Percentiles rank a stretch among this genome's conserved stretches.
These are phyloP conservation scores for Cercospora zeae-maydis DNA, from an alignment of 2,329 filamentous ascomycete species.

Conservation along the genomic window DNA sequence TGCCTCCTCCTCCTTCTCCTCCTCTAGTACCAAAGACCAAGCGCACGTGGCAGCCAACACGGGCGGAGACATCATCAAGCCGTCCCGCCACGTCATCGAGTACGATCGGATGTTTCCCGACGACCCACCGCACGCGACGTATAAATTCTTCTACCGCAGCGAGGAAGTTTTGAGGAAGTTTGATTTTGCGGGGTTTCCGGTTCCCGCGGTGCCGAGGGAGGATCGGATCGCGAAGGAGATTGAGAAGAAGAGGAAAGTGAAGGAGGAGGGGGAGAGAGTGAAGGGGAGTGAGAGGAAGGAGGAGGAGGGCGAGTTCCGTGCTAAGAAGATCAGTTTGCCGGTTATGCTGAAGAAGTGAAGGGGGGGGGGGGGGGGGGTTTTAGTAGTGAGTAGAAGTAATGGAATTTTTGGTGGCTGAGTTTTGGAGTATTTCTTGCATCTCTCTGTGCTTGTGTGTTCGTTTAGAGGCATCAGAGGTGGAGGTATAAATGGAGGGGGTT, in stretches of 20 bases:
- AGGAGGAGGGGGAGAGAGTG: background rate
- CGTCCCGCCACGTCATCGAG: background rate
- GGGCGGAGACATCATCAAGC: background rate
- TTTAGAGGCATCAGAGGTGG: background rate
- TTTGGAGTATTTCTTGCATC: too few species aligned
- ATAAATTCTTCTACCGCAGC: background rate
- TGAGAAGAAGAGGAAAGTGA: background rate
- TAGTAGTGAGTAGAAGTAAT: background rate
- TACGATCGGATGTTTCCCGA: background rate
- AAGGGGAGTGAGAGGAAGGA: background rate
- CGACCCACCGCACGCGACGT: background rate
- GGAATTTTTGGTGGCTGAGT: background rate
- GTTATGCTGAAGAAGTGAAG: background rate
- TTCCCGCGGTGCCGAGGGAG: too few species aligned
- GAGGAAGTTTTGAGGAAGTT: background rate
- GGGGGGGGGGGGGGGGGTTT: background rate
- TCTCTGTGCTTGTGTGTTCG: background rate
- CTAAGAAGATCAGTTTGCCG: background rate
- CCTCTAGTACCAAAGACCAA: background rate
- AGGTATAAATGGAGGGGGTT: background rate
- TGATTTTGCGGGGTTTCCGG: background rate
- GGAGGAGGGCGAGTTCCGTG: background rate
- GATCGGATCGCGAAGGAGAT: background rate
- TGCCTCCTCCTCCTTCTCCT: background rate
- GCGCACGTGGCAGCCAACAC: background rate